Evolutionary conservation across 1,284 basidiomycete species (phyloP).

Genomic region (Trichosporon ovoides): DNA sequence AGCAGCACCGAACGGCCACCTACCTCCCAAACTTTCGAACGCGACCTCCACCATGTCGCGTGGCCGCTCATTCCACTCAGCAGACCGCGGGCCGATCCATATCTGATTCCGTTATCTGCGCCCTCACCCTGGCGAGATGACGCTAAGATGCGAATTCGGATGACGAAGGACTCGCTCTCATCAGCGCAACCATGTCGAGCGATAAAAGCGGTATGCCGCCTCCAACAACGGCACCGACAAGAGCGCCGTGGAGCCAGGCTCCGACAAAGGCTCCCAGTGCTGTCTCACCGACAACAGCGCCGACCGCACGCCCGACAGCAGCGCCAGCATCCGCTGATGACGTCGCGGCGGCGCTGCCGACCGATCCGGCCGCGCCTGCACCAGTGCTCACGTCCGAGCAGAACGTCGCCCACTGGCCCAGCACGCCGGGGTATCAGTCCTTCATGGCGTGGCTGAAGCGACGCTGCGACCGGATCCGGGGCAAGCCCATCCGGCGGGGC

Average conservation of each 20-base stretch:
- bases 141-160: not conserved
- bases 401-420: slow-evolving; percentile 64
- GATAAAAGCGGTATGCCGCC: slow-evolving; percentile 1
- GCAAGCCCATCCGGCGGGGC: slow-evolving; percentile 49
- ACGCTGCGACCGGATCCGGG: slow-evolving; percentile 68
- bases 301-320: not conserved
- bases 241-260: not conserved
- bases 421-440: slow-evolving; percentile 62
- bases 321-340: not conserved
- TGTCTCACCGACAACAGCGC: not conserved
- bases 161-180: not conserved
- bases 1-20: not conserved
- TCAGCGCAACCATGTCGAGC: not conserved
- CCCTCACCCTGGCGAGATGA: not conserved
- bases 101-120: slow-evolving; percentile 3
- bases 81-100: not conserved
- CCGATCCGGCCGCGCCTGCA: slow-evolving; percentile 22
- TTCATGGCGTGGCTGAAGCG: slow-evolving; percentile 67
- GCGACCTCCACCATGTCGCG: slow-evolving; percentile 7
- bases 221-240: not conserved
- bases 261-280: not conserved
- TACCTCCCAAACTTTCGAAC: slow-evolving; percentile 9
- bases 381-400: slow-evolving; percentile 54
- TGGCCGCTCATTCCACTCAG: not conserved
- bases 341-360: slow-evolving; percentile 19